Evolutionary conservation across 768 basidiomycete species (phyloP), one percentile per base, ranked within the genome.

Genomic region (Lactarius deliciosus): DNA sequence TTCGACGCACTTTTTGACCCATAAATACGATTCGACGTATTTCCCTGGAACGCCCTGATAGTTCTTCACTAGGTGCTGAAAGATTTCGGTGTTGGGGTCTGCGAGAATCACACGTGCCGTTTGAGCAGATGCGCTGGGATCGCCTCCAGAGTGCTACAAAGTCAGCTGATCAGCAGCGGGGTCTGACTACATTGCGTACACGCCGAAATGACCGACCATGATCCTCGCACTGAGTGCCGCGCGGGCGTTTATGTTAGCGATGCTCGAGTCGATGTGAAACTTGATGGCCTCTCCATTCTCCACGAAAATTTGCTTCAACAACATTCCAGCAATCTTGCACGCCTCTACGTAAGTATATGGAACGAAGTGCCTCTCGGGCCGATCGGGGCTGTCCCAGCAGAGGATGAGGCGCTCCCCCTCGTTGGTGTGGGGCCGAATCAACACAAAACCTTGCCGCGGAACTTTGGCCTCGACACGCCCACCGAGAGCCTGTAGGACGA

Each of bases 1-100:
- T 71, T 91, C 90, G 59, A 92, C 85, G 66, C 91, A 92, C 72
- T 88, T 89, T 77, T 91, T 91, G 59, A 93, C 88, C 91, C 91
- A 93, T 22, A 90, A 76, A 72, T 89, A 88, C 11, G 89, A 89
- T 70, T 93, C 91, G 57, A 93, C 85, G 68, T 88, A 88, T 75
- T 91, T 92, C 57, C 87, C 82, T 3, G 87, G 80, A 41, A 86
- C 81, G 55, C 84, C 83, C 75, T 92, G 88, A 72, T 88, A 89
- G 0, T 80, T 83, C 72, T 88, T 90, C 61, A 91, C 84, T 13
- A 93, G 83, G 70, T 87, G 86, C 20, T 85, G 81, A 70, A 92
- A 93, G 4, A 88, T 82, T 25, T 90, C 89, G 0, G 90, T 91
- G 68, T 87, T 86, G 1, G 89, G 89, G 74, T 92, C 91, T 2